Percentiles rank a stretch among this genome's conserved stretches.
phyloP scores from a whole-genome alignment of 106 monocot genomes.

The Posidonia australis region DNA sequence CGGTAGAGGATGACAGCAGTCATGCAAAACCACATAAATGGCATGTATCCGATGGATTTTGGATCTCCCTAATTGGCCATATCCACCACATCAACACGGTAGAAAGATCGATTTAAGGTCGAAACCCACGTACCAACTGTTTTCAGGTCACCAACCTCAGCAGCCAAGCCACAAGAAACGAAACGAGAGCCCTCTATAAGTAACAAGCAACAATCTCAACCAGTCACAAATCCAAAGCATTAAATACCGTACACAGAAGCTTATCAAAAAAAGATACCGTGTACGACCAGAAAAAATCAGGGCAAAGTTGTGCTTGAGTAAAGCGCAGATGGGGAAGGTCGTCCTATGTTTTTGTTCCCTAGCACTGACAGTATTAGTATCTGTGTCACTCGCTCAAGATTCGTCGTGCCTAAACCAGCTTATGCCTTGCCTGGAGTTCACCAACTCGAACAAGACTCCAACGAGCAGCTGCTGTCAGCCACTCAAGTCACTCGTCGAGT shows the following conservation, averaged over 20 bases:
- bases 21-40: too few relatives aligned
- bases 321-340: not conserved
- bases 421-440: conserved; percentile 41
- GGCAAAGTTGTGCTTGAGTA: too few relatives aligned
- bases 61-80: too few relatives aligned
- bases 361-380: not conserved
- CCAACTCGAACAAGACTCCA: conserved; percentile 27
- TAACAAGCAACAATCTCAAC: not conserved
- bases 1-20: too few relatives aligned
- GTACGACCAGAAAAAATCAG: not conserved
- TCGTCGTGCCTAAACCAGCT: conserved; percentile 39
- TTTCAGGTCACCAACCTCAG: not conserved
- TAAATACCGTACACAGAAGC: too few relatives aligned
- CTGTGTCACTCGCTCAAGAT: conserved; percentile 25
- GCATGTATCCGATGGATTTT: too few relatives aligned
- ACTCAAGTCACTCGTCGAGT: conserved; percentile 22
- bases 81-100: too few relatives aligned
- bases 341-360: not conserved
- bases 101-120: too few relatives aligned
- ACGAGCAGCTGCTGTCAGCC: conserved; percentile 40
- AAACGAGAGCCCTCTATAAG: not conserved
- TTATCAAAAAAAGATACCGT: too few relatives aligned
- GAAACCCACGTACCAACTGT: too few relatives aligned
- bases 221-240: not conserved
- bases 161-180: not conserved